Evolutionary conservation across 2,329 filamentous ascomycete species (phyloP), one percentile per base, ranked within the genome.

Genomic region (Claviceps sp.): DNA sequence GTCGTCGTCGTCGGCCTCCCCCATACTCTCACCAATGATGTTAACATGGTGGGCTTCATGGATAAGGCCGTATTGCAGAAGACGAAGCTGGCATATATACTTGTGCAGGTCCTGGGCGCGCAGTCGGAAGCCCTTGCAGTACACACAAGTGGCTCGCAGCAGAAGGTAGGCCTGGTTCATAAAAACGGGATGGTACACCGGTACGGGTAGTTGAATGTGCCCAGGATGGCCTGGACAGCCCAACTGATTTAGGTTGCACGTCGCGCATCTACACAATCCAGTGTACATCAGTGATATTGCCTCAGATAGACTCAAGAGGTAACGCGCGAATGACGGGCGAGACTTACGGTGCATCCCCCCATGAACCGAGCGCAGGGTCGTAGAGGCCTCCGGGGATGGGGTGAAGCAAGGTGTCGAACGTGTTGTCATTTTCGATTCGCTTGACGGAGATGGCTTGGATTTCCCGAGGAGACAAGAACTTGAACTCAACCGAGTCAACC

Each of bases 101-200:
- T 83, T 78, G 68, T 91, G 87, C 56, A 95, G 74, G 55, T 88
- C 79, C 50, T 82, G 78, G 48, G 83, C 79, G n/a, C 84, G 76
- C 65, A 96, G 77, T 63, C 86, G 88, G 59, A 98, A 82, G 53
- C 84, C 82, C 63, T 90, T 85, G 70, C 94, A 98, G 71, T 95
- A 96, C 54, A 85, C 78, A 66, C 93, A 98, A 67, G 91, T 86
- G 51, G 88, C 85, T 60, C 89, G 83, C 20, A 98, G 76, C 46
- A 98, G 75, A 45, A 87, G 84, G 57, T 94, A 79, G 50, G 90
- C 79, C 66, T 96, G 90, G 64, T 96, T 90, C 75, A 98, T 85
- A 63, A 96, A 97, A 2, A 89, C 86, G n/a, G 91, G 88, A 67
- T 98, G 91, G 66, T 97, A 98, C 50, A 96, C 87, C 47, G 87